A percentile compares a stretch with the other conserved stretches of the same genome.
These are phyloP conservation scores for Psilocybe subaeruginosa DNA, from an alignment of 768 basidiomycete genomes.

Conservation along the genomic window DNA sequence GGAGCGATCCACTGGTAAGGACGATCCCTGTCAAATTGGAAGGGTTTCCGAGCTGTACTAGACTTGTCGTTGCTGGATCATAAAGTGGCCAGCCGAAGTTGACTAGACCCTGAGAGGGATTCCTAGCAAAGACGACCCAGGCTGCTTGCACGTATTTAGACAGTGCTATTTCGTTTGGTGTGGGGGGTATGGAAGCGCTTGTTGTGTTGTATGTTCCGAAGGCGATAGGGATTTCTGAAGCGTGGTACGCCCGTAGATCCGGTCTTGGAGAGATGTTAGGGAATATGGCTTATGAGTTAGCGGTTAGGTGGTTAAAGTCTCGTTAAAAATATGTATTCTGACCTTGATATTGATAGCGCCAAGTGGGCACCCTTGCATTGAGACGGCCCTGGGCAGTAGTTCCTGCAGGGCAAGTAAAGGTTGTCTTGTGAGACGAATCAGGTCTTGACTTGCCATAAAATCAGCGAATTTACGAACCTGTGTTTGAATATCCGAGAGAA, in stretches of 20 bases:
- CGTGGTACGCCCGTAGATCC: constrained; percentile 40
- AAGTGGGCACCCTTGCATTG: constrained; percentile 28
- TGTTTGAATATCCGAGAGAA: constrained; percentile 32
- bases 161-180: constrained; percentile 29
- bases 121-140: constrained; percentile 47
- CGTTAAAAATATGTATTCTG: not conserved
- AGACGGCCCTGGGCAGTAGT: constrained; percentile 27
- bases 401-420: constrained; percentile 35
- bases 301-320: not conserved
- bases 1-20: constrained; percentile 13
- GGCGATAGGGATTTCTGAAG: constrained; percentile 40
- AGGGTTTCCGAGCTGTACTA: constrained; percentile 23
- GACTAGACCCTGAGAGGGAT: constrained; percentile 33
- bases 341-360: constrained; percentile 33
- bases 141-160: constrained; percentile 38
- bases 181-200: constrained; percentile 21
- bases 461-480: constrained; percentile 22
- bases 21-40: constrained; percentile 21
- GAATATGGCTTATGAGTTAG: constrained; percentile 31
- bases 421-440: constrained; percentile 17
- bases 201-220: constrained; percentile 38
- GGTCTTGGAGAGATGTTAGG: constrained; percentile 35
- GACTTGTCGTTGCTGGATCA: constrained; percentile 11
- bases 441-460: not conserved
- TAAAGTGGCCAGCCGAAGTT: constrained; percentile 22